Evolutionary conservation across 2,329 filamentous ascomycete species (phyloP), one percentile per base, ranked within the genome.

Genomic region (Pseudogymnoascus sp.): DNA sequence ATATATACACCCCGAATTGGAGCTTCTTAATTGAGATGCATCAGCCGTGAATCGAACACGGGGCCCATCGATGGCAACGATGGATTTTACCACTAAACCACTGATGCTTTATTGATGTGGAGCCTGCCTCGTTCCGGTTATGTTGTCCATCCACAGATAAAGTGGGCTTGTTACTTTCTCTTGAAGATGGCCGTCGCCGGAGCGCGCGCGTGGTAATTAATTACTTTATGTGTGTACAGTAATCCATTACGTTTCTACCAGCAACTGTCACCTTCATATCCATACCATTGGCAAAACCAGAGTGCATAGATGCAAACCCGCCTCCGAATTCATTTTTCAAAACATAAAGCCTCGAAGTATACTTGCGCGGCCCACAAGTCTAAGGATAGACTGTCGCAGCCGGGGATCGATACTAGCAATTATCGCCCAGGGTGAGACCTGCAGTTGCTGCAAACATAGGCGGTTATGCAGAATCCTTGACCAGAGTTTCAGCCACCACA

Each of bases 31-130:
- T 31, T 5, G n/a, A 31, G 1, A 34, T 56, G 46, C 46, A 56
- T 56, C 46, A 56, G 65, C 69, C 69, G 69, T 56, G 71, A 72
- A 72, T 72, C 70, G 71, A 72, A 73, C 71, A 61, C 70, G 72
- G 72, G 72, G 69, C 72, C 69, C 71, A 69, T 73, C 72, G 72
- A 73, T 73, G 72, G 72, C 72, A 73, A 73, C 72, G 72, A 73
- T 68, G 71, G 69, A 73, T 73, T 73, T 70, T 56, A 56, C 46
- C 46, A 56, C 46, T 56, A 56, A 56, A 56, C 46, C 46, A 53
- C 46, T 37, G 31, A 53, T 53, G 43, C 43, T 53, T 14, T 53
- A 31, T 31, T 53, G 43, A 31, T 53, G 43, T 53, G 23, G 43
- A 53, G 43, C 43, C 43, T 28, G 23, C 23, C 23, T 53, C 31